Base-by-base conservation (phyloP, 305 asterid species). In the Fraxinus paxiana region DNA sequence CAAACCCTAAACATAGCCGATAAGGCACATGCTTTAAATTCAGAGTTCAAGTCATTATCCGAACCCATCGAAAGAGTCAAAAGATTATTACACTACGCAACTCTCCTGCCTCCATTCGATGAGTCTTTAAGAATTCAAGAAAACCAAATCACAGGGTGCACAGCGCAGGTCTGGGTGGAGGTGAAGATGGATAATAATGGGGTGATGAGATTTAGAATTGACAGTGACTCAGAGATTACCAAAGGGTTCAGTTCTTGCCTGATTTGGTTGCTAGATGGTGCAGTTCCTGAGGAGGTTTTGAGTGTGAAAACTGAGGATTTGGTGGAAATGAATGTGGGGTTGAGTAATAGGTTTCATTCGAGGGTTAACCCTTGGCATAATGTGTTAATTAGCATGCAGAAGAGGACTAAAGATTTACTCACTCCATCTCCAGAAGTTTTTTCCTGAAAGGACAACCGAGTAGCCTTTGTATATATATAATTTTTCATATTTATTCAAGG, bases 321-420 rank as follows among this genome's bases (percentile, higher is more conserved):
- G 87, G 83, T 63, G 43, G 97, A 84, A 20, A 85, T 94, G 92
- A 92, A 92, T 56, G 91, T 94, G n/a, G 97, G 95, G 70, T 26
- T 89, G 56, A 90, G 94, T 6, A 89, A 87, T 35, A 86, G 87
- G 31, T 91, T 88, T 2, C 89, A 73, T 46, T 93, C 97, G 0
- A 90, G 97, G 88, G 92, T 90, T 7, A 94, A 92, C 70, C 86
- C 92, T 74, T 92, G 98, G 98, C 91, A 91, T 84, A 91, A 89
- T 85, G 92, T 94, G 77, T 84, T 94, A 85, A 79, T 86, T 48
- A 85, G 90, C 65, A 88, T 94, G 93, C 98, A 94, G 91, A 90
- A 82, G 33, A 89, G 94, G 88, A 90, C 95, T 46, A 82, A 80
- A 67, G 77, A 13, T 48, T 61, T 43, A 34, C 4, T 41, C 48